Conservation (phyloP, 2,329 filamentous ascomycete species). For the Epichloe brachyelytri region DNA sequence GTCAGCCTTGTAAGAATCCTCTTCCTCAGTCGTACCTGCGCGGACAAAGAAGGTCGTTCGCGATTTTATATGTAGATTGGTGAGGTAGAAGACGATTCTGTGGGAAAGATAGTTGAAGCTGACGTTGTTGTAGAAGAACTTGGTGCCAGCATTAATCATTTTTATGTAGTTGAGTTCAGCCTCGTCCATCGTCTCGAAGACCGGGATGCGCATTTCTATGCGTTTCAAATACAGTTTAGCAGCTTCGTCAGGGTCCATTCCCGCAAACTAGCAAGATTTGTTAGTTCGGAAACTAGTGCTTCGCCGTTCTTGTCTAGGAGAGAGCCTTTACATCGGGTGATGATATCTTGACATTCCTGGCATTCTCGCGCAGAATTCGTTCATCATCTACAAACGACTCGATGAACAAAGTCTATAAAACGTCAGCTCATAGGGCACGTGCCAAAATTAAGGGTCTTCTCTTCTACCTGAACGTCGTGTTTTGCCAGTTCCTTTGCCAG, state of each 20-base stretch:
- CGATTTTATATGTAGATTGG: slow-evolving; percentile 94
- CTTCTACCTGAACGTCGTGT: slow-evolving; percentile 71
- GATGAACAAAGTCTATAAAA: slow-evolving; percentile 75
- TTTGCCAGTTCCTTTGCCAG: slow-evolving; percentile 96
- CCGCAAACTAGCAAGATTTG: slow-evolving; percentile 50
- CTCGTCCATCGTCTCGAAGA: slow-evolving; percentile 95
- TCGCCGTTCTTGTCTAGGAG: not conserved
- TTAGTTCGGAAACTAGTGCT: not conserved
- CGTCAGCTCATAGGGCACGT: not conserved
- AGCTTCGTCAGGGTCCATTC: slow-evolving; percentile 85
- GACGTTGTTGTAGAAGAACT: slow-evolving; percentile 92
- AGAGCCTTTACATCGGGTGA: slow-evolving; percentile 65
- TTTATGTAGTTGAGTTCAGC: slow-evolving; percentile 93
- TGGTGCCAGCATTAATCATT: slow-evolving; percentile 95
- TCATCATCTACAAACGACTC: slow-evolving; percentile 93
- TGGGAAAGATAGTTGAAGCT: slow-evolving; percentile 95
- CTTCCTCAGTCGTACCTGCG: slow-evolving; percentile 73
- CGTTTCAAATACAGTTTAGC: slow-evolving; percentile 82
- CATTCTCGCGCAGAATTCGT: slow-evolving; percentile 88
- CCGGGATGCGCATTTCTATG: slow-evolving; percentile 84
- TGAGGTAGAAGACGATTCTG: slow-evolving; percentile 94
- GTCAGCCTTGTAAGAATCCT: slow-evolving; percentile 87
- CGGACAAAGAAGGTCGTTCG: slow-evolving; percentile 87
- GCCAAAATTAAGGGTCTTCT: not conserved
- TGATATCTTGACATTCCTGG: slow-evolving; percentile 92